Percentiles rank a stretch among this genome's conserved stretches.
Evolutionary conservation across 2,329 filamentous ascomycete genomes (phyloP).

Genomic region (Thelonectria blattea): DNA sequence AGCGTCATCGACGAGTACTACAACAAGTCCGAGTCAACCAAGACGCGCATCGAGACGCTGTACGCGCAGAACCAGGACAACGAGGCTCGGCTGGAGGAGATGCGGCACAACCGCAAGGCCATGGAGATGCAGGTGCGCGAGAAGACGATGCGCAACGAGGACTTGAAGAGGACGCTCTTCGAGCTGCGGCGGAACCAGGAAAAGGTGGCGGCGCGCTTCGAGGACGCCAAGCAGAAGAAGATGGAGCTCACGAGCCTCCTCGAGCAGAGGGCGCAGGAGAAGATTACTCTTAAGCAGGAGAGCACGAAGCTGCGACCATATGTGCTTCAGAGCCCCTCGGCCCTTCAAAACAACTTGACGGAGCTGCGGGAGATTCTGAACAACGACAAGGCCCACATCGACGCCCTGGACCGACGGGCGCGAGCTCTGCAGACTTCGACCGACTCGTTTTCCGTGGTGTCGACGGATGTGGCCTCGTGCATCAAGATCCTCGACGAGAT

Average conservation of each 20-base stretch:
- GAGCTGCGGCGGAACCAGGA: slow-evolving; percentile 85
- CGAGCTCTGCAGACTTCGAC: slow-evolving; percentile 89
- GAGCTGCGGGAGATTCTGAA: slow-evolving; percentile 81
- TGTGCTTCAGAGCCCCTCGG: slow-evolving; percentile 84
- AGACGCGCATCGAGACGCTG: slow-evolving; percentile 84
- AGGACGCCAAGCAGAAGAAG: slow-evolving; percentile 83
- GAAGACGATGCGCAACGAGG: slow-evolving; percentile 85
- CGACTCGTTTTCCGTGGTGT: slow-evolving; percentile 86
- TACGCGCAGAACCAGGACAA: slow-evolving; percentile 88
- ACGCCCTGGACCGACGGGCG: slow-evolving; percentile 84
- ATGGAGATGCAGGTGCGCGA: slow-evolving; percentile 84
- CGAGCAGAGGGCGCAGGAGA: slow-evolving; percentile 73
- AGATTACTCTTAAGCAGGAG: slow-evolving; percentile 78
- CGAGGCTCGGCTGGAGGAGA: slow-evolving; percentile 78
- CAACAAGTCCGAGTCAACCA: slow-evolving; percentile 86
- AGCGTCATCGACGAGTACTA: slow-evolving; percentile 90
- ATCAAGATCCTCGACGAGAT: slow-evolving; percentile 91
- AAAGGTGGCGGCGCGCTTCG: slow-evolving; percentile 79
- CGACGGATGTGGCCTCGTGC: slow-evolving; percentile 84
- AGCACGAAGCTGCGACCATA: slow-evolving; percentile 90
- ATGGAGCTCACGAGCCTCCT: slow-evolving; percentile 73
- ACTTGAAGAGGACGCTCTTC: slow-evolving; percentile 80
- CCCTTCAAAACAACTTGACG: slow-evolving; percentile 79
- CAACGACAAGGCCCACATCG: slow-evolving; percentile 83
- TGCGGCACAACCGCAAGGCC: slow-evolving; percentile 78